Base-by-base conservation (phyloP, 23 red algal species). In the Gracilariopsis chorda region DNA sequence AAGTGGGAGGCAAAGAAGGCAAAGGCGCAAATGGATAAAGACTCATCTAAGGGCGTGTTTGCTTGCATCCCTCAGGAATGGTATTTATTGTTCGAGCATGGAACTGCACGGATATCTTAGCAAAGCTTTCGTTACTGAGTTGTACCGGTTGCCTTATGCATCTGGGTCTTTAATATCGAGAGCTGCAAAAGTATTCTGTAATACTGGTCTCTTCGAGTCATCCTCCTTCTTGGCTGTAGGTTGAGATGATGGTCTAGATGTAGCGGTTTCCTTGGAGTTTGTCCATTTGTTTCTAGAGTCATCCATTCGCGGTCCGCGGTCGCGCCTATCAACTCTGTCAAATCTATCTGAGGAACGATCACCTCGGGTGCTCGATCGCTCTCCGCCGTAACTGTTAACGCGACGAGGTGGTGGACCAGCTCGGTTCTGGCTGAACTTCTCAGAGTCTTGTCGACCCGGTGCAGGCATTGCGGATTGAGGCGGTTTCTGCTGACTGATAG, bases 101-200 rank as follows among this genome's bases (percentile, higher is more conserved):
- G n/a, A n/a, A n/a, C n/a, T n/a, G n/a, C n/a, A n/a, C n/a, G n/a
- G n/a, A n/a, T n/a, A n/a, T n/a, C n/a, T n/a, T n/a, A n/a, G n/a
- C n/a, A n/a, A n/a, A n/a, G n/a, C n/a, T n/a, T n/a, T n/a, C n/a
- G n/a, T n/a, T n/a, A n/a, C n/a, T n/a, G n/a, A n/a, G n/a, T n/a
- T n/a, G n/a, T n/a, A n/a, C n/a, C n/a, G n/a, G n/a, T n/a, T n/a
- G n/a, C 58, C 7, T 83, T 52, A 83, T 19, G 42, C 82, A 56
- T 86, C 82, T 17, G 82, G 48, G 62, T 86, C 82, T 37, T 86
- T 86, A 10, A 72, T 25, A 33, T 86, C 82, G 6, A 86, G 63
- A 14, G 82, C 82, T 49, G 82, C 82, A 69, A 86, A 86, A 39
- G 58, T 86, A 44, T 86, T 86, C 62, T 70, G 56, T 30, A 86